Evolutionary conservation across 179 eudicot species (phyloP).

Genomic region (Beta corolliflora): DNA sequence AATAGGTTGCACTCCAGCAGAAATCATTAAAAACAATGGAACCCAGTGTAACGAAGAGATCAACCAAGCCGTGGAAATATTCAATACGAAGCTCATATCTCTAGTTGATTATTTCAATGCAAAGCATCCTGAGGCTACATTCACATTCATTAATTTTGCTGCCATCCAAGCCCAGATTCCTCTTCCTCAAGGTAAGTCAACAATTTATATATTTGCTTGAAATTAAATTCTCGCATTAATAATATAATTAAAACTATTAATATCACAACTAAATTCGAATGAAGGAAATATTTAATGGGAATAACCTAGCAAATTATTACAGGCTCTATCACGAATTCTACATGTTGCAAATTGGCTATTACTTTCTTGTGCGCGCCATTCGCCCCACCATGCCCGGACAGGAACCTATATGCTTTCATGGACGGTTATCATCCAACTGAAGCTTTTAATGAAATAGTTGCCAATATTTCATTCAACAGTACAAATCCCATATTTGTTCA

Average conservation of each 20-base stretch:
- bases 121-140: slow-evolving; percentile 19
- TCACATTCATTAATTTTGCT: slow-evolving; percentile 22
- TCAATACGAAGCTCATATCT: slow-evolving; percentile 27
- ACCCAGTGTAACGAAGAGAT: slow-evolving; percentile 23
- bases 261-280: too few relatives aligned
- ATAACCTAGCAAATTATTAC: background rate
- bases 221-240: too few relatives aligned
- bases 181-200: background rate
- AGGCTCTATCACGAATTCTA: background rate
- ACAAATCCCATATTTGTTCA: slow-evolving; percentile 37
- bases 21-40: slow-evolving; percentile 31
- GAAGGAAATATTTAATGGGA: too few relatives aligned
- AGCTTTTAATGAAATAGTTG: slow-evolving; percentile 3
- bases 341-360: slow-evolving; percentile 19
- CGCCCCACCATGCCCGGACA: slow-evolving; percentile 19
- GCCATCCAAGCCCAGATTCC: background rate
- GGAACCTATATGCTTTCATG: slow-evolving; percentile 21
- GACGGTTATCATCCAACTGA: slow-evolving; percentile 37
- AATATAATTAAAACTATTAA: too few relatives aligned
- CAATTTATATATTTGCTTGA: too few relatives aligned
- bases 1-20: slow-evolving; percentile 47
- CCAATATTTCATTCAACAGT: slow-evolving; percentile 40
- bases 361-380: slow-evolving; percentile 18
- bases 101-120: slow-evolving; percentile 35
- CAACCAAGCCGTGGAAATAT: slow-evolving; percentile 23